phyloP scores from a whole-genome alignment of 208 protist species.

The Wallacemonas collosoma region DNA sequence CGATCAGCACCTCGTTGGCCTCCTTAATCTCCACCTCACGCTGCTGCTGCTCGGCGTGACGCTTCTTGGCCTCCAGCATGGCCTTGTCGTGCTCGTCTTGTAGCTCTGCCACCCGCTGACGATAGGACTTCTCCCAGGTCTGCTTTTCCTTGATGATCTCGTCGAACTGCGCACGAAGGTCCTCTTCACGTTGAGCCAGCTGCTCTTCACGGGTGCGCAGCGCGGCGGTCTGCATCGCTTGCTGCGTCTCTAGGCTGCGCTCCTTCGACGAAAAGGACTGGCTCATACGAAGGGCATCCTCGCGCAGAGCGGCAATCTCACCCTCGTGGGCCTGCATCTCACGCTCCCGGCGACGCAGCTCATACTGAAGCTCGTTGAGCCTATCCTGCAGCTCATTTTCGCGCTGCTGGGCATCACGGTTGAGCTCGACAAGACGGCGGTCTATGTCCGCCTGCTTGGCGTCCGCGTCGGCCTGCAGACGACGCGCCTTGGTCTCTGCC shows the following conservation, averaged over 20 bases:
- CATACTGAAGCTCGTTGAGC: conserved; percentile 42
- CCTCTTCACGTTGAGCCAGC: conserved; percentile 37
- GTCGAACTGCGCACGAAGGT: conserved; percentile 33
- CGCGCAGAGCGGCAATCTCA: conserved; percentile 46
- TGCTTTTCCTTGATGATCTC: conserved; percentile 27
- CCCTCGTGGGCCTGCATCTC: conserved; percentile 38
- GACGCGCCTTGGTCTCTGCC: conserved; percentile 44
- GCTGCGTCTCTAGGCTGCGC: conserved; percentile 36
- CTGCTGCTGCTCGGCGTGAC: conserved; percentile 19
- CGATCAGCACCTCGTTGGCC: conserved; percentile 26
- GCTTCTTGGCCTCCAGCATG: conserved; percentile 11
- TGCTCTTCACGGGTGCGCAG: conserved; percentile 48
- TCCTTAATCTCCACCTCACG: conserved; percentile 20
- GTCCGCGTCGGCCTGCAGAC: conserved; percentile 47
- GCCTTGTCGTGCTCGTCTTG: conserved; percentile 23
- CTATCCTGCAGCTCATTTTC: conserved; percentile 47
- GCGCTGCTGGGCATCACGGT: conserved; percentile 35
- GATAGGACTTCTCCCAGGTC: conserved; percentile 28
- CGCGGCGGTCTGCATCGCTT: conserved; percentile 24
- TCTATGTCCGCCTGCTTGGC: conserved; percentile 63
- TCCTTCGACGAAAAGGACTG: conserved; percentile 34
- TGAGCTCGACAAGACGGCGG: conserved; percentile 48
- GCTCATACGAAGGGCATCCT: conserved; percentile 27
- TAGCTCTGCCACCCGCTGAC: conserved; percentile 19
- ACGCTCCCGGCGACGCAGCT: conserved; percentile 45